A percentile compares a stretch with the other conserved stretches of the same genome.
These are phyloP conservation scores for Acanthamoeba sp. DNA, from an alignment of 208 protist species.

Conservation along the genomic window DNA sequence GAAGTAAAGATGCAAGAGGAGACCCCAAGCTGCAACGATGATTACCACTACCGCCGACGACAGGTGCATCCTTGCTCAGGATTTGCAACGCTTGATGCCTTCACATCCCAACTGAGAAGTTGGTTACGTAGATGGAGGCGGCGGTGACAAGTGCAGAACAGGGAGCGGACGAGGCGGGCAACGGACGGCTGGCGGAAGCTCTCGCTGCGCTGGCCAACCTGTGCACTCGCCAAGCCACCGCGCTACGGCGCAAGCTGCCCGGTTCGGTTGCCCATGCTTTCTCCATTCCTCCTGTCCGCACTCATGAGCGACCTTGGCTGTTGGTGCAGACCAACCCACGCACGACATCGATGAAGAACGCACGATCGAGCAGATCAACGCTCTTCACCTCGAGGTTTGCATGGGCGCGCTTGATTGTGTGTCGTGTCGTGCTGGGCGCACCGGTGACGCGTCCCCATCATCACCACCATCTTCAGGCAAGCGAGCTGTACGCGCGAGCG, in stretches of 20 bases:
- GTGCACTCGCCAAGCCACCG: background rate
- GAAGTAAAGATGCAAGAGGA: too few species aligned
- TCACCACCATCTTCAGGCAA: background rate
- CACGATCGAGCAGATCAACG: background rate
- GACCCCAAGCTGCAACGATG: too few species aligned
- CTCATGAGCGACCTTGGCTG: too few species aligned
- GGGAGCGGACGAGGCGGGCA: background rate
- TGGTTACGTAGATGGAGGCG: background rate
- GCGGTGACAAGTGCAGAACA: background rate
- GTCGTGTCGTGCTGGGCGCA: background rate
- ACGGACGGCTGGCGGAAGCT: background rate
- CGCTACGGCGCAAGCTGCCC: background rate
- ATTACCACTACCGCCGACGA: too few species aligned
- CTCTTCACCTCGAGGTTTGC: background rate
- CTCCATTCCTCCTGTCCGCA: too few species aligned
- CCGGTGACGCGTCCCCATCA: background rate
- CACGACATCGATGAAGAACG: background rate
- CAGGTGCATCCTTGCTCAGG: too few species aligned
- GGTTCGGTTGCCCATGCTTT: too few species aligned
- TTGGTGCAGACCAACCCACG: background rate
- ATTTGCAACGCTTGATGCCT: too few species aligned
- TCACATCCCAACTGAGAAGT: too few species aligned
- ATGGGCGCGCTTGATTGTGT: background rate
- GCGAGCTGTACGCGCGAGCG: background rate
- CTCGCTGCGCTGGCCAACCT: conserved; percentile 13